These are phyloP conservation scores for Penicillium sp. DNA, from an alignment of 2,329 filamentous ascomycete species.

Conservation along the genomic window DNA sequence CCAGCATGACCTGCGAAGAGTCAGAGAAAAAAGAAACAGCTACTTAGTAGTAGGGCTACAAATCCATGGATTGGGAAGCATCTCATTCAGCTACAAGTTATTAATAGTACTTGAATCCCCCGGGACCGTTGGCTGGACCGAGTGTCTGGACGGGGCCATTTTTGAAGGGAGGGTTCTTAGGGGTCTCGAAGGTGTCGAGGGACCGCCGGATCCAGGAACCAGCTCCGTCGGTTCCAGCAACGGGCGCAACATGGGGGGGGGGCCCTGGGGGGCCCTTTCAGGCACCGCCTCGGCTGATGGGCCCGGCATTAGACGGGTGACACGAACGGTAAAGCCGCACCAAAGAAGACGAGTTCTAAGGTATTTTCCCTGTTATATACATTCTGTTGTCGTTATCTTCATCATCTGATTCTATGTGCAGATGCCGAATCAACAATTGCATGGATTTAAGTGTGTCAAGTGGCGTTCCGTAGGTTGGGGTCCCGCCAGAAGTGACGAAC, in stretches of 20 bases:
- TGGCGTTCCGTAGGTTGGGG: background rate
- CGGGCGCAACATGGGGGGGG: background rate
- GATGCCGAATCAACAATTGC: no score
- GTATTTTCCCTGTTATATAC: no score
- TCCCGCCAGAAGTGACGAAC: background rate
- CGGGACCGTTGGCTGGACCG: conserved; percentile 7
- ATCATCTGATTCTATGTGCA: no score
- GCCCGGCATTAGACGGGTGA: background rate
- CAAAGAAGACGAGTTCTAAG: no score
- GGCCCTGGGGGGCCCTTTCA: background rate
- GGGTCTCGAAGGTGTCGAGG: conserved; percentile 6
- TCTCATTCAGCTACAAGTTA: background rate
- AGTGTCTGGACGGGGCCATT: conserved; percentile 19
- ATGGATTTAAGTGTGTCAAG: background rate
- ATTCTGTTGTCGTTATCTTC: no score
- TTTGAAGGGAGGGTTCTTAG: conserved; percentile 3
- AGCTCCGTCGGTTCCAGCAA: conserved; percentile 11
- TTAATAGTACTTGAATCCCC: background rate
- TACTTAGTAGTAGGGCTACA: background rate
- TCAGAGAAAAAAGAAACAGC: background rate
- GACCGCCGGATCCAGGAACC: conserved; percentile 11
- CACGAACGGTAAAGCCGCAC: no score
- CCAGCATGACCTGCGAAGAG: background rate
- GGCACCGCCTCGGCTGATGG: conserved; percentile 1
- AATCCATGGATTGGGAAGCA: background rate